Conservation (phyloP, 148 eudicot species). For the Nepenthes mirabilis region DNA sequence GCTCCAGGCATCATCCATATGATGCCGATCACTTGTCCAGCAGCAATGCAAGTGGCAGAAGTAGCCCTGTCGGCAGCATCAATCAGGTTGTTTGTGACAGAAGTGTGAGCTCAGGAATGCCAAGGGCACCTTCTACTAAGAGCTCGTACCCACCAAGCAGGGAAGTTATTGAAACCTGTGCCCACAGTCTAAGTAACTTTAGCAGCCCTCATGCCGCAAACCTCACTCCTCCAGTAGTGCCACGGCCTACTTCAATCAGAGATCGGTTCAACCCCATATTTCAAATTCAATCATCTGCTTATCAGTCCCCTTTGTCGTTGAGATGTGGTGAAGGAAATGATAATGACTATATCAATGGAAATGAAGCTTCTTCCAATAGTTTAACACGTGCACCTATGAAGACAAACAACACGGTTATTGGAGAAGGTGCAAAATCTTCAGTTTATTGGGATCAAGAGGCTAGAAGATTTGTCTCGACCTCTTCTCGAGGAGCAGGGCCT, state of each 20-base stretch:
- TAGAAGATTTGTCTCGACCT: slow-evolving; percentile 65
- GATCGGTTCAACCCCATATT: slow-evolving; percentile 56
- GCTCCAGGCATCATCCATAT: slow-evolving; percentile 36
- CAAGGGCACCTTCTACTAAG: slow-evolving; percentile 37
- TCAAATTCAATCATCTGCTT: slow-evolving; percentile 31
- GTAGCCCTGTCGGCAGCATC: slow-evolving; percentile 66
- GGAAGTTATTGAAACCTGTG: slow-evolving; percentile 60
- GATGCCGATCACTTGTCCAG: slow-evolving; percentile 54
- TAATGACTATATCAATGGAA: slow-evolving; percentile 6
- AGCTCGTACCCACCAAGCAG: slow-evolving; percentile 71
- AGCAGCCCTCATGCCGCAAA: slow-evolving; percentile 58
- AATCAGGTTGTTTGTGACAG: slow-evolving; percentile 31
- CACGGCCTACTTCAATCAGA: slow-evolving; percentile 23
- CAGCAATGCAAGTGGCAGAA: slow-evolving; percentile 54
- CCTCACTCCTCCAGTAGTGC: slow-evolving; percentile 29
- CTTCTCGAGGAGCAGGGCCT: slow-evolving; percentile 25
- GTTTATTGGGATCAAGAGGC: slow-evolving; percentile 86
- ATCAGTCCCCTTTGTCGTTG: slow-evolving; percentile 59
- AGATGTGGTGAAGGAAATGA: slow-evolving; percentile 14
- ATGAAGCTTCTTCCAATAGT: slow-evolving; percentile 1
- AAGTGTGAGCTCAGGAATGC: slow-evolving; percentile 23
- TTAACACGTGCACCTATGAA: slow-evolving; percentile 11
- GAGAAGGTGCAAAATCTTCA: slow-evolving; percentile 28
- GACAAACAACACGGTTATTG: slow-evolving; percentile 10
- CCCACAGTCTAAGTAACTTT: slow-evolving; percentile 50